phyloP scores from a whole-genome alignment of 176 grass and related monocot species.

The Carex parvula region DNA sequence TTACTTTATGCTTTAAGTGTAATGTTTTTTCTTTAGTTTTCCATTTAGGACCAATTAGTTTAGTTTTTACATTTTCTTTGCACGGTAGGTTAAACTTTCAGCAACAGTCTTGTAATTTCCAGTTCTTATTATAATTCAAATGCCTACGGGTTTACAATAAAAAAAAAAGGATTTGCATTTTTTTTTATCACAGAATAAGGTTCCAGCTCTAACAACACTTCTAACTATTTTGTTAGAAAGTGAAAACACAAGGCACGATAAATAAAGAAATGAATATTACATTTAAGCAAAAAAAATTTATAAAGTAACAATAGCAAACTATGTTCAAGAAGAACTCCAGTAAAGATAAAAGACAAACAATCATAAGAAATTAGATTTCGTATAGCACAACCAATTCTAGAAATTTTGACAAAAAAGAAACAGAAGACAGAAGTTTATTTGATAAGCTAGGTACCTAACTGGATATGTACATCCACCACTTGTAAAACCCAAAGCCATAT shows the following conservation, averaged over 20 bases:
- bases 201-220: neutral
- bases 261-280: slow-evolving; percentile 20
- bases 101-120: no score
- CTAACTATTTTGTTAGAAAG: slow-evolving; percentile 7
- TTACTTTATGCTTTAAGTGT: no score
- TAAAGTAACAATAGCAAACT: slow-evolving; percentile 14
- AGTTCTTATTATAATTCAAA: no score
- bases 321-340: slow-evolving; percentile 12
- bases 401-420: neutral
- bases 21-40: no score
- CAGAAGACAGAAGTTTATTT: neutral
- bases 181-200: neutral
- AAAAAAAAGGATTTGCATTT: no score
- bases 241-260: neutral
- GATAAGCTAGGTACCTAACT: slow-evolving; percentile 42
- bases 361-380: slow-evolving; percentile 14
- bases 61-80: no score
- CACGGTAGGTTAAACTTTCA: no score
- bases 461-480: slow-evolving; percentile 94
- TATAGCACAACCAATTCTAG: slow-evolving; percentile 25
- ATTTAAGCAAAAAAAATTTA: neutral
- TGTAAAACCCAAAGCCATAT: slow-evolving; percentile 74
- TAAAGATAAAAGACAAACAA: slow-evolving; percentile 14
- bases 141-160: no score
- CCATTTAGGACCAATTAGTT: no score